These are phyloP conservation scores for Lactarius hengduanensis DNA, from an alignment of 768 basidiomycete species.

Conservation along the genomic window DNA sequence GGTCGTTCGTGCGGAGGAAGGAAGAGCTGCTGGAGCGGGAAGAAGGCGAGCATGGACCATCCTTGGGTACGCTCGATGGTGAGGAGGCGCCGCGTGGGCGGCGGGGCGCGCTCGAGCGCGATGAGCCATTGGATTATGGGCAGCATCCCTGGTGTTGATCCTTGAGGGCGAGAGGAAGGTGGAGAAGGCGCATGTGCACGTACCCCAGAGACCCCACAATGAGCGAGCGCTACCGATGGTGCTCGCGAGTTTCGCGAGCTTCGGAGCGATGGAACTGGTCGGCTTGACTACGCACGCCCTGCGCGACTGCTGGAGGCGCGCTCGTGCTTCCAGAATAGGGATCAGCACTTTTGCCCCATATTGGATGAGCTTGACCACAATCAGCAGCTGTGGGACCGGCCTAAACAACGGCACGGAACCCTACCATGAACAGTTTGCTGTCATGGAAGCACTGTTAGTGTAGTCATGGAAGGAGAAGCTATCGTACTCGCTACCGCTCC, in stretches of 20 bases:
- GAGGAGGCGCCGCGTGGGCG: constrained; percentile 65
- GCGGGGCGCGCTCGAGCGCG: constrained; percentile 66
- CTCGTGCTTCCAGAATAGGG: constrained; percentile 64
- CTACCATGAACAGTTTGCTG: constrained; percentile 30
- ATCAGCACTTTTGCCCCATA: constrained; percentile 69
- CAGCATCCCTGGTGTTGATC: constrained; percentile 54
- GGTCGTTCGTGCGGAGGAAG: constrained; percentile 59
- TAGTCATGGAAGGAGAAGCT: constrained; percentile 18
- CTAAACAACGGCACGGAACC: not conserved
- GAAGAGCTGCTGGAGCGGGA: constrained; percentile 73
- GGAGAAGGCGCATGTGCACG: constrained; percentile 28
- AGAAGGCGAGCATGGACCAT: constrained; percentile 75
- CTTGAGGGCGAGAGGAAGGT: not conserved
- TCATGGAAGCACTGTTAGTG: not conserved
- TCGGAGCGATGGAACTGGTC: constrained; percentile 52
- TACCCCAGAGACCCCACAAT: constrained; percentile 80
- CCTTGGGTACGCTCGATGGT: constrained; percentile 80
- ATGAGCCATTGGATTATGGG: constrained; percentile 81
- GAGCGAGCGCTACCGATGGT: constrained; percentile 67
- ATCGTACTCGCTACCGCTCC: constrained; percentile 85
- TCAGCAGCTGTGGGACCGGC: not conserved
- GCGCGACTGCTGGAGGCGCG: constrained; percentile 64
- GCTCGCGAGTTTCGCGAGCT: constrained; percentile 52
- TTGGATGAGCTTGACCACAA: constrained; percentile 58
- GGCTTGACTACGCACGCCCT: constrained; percentile 53